Base-by-base conservation (phyloP, 176 grass and related monocot species). In the Juncus inflexus region DNA sequence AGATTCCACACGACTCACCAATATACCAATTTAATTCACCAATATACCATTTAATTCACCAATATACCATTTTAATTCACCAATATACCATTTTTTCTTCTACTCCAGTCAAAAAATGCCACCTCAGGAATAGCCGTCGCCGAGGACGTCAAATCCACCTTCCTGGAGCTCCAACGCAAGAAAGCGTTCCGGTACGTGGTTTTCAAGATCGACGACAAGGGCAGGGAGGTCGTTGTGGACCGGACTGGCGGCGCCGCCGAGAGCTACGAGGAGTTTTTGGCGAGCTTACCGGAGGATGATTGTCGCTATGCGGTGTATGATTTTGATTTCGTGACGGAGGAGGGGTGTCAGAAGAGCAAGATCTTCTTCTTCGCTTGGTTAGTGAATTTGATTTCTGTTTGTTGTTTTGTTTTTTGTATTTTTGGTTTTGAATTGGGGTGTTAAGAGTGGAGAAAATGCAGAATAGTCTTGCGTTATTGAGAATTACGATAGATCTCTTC, bases 281-380 rank as follows among this genome's bases (percentile, higher is more conserved):
- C 40, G 11, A 64, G 73, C 3, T 68, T 82, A 40, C 79, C 79
- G 0, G 60, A 67, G 39, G 38, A 79, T 3, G 77, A 85, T 16
- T 85, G 77, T 37, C 76, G 82, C 11, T 85, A 79, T 4, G 83
- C 83, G 49, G 67, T 85, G 57, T 86, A 86, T 14, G 83, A 86
- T 41, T 86, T 71, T 40, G 84, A 86, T 69, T 86, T 86, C 19
- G 84, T 86, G 13, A 86, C 84, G 3, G 70, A 86, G 13, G 84
- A 86, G 58, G 81, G 81, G 61, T 86, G 84, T 80, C 79, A 86
- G 74, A 86, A 86, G 64, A 86, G 84, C 84, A 86, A 86, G 69
- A 86, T 86, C 9, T 86, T 86, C 69, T 86, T 86, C 63, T 66
- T 86, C 55, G 74, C 78, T 35, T 86, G 83, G 78, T 86, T 49